A percentile compares a stretch with the other conserved stretches of the same genome.
These are phyloP conservation scores for Passalora sequoiae DNA, from an alignment of 2,329 filamentous ascomycete genomes.

Conservation along the genomic window DNA sequence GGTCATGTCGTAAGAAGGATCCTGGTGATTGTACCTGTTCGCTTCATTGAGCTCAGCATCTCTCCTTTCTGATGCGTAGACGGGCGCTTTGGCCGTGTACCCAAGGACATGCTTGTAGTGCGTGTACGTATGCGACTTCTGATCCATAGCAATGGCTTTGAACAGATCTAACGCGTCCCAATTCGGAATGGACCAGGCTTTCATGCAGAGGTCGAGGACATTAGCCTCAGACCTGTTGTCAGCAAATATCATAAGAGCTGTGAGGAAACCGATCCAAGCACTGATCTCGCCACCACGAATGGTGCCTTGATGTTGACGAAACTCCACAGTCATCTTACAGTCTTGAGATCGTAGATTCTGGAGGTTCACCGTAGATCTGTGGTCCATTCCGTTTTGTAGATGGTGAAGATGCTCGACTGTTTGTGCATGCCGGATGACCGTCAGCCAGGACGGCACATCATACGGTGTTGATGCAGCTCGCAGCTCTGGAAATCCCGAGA, in stretches of 20 bases:
- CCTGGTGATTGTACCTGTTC: no score
- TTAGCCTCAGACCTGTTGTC: slow-evolving; percentile 6
- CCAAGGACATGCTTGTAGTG: slow-evolving; percentile 13
- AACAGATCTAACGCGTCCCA: slow-evolving; percentile 10
- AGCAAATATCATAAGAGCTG: slow-evolving; percentile 8
- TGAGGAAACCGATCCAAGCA: slow-evolving; percentile 28
- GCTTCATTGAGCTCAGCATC: no score
- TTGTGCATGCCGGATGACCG: slow-evolving; percentile 11
- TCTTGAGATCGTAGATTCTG: slow-evolving; percentile 6
- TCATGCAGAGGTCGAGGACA: slow-evolving; percentile 4
- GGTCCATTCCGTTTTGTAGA: slow-evolving; percentile 2
- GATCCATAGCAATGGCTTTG: slow-evolving; percentile 2
- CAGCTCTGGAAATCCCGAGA: slow-evolving; percentile 5
- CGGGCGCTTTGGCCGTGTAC: no score
- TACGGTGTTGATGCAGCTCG: slow-evolving; percentile 3
- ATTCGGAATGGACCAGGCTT: slow-evolving; percentile 5
- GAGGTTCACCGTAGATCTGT: slow-evolving; percentile 13
- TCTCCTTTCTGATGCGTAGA: no score
- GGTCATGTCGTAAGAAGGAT: no score
- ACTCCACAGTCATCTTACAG: slow-evolving; percentile 28
- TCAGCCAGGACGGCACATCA: slow-evolving; percentile 9
- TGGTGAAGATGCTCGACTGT: slow-evolving; percentile 7
- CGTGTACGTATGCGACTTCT: background rate
- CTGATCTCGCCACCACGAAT: slow-evolving; percentile 22
- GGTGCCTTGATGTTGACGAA: slow-evolving; percentile 29